Evolutionary conservation across 768 basidiomycete genomes (phyloP).

Genomic region (Pholiota microspora): DNA sequence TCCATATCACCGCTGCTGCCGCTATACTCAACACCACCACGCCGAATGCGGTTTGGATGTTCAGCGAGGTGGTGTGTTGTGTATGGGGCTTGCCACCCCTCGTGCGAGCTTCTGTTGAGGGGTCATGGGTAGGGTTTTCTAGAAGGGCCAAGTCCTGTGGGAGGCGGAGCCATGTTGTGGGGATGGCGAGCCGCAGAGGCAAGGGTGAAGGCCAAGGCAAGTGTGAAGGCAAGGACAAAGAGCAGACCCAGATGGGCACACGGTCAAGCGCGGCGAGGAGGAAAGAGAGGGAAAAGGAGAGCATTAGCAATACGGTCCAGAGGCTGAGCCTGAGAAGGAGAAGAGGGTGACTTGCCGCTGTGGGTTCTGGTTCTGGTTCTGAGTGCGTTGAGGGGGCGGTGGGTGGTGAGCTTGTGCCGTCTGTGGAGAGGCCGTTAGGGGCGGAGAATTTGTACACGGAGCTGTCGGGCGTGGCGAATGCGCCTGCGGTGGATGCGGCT

Average conservation of each 20-base stretch:
- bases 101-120: too few relatives aligned
- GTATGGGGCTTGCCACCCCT: neutral
- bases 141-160: too few relatives aligned
- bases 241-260: neutral
- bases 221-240: too few relatives aligned
- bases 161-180: too few relatives aligned
- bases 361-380: neutral
- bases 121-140: too few relatives aligned
- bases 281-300: constrained; percentile 9
- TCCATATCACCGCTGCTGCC: constrained; percentile 73
- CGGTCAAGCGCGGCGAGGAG: neutral
- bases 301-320: constrained; percentile 4
- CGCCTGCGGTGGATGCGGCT: neutral
- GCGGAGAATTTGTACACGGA: neutral
- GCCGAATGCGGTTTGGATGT: constrained; percentile 58
- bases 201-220: too few relatives aligned
- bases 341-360: constrained; percentile 5
- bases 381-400: constrained; percentile 6
- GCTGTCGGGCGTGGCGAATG: constrained; percentile 23
- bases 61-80: constrained; percentile 17
- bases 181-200: too few relatives aligned
- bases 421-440: neutral
- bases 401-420: neutral
- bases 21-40: constrained; percentile 65
- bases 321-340: constrained; percentile 1